These are phyloP conservation scores for Nepenthes gracilis DNA, from an alignment of 148 eudicot genomes.

Conservation along the genomic window DNA sequence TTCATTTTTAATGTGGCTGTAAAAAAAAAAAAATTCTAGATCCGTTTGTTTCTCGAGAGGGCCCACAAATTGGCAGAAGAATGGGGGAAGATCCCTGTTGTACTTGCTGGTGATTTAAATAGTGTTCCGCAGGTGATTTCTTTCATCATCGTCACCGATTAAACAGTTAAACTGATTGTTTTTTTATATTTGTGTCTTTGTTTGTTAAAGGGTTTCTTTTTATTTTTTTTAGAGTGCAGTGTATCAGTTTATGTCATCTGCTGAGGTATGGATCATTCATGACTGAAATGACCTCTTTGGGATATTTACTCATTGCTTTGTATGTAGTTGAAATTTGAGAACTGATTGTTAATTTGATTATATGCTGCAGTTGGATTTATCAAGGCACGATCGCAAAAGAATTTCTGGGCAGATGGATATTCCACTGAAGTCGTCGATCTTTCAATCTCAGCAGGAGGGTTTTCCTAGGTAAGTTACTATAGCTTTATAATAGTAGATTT, in stretches of 20 bases:
- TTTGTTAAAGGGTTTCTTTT: slow-evolving; percentile 4
- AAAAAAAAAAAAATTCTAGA: slow-evolving; percentile 16
- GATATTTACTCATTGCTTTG: background rate
- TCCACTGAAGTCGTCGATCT: slow-evolving; percentile 7
- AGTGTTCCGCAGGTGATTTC: slow-evolving; percentile 44
- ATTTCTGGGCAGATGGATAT: slow-evolving; percentile 32
- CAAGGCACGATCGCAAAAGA: slow-evolving; percentile 32
- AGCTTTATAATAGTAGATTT: too few species aligned
- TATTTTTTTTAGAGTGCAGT: slow-evolving; percentile 48
- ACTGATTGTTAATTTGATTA: background rate
- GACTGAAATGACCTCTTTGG: background rate
- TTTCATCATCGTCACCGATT: background rate
- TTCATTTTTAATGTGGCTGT: background rate
- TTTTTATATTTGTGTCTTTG: slow-evolving; percentile 1
- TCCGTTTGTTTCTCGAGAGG: slow-evolving; percentile 52
- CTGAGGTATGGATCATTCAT: slow-evolving; percentile 32
- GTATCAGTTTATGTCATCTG: slow-evolving; percentile 47
- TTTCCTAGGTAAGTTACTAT: slow-evolving; percentile 19
- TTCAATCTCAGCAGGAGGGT: slow-evolving; percentile 10
- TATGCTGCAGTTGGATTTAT: slow-evolving; percentile 48
- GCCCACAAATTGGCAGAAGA: slow-evolving; percentile 44
- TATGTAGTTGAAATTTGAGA: background rate
- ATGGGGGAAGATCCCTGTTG: slow-evolving; percentile 60
- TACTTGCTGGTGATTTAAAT: slow-evolving; percentile 74
- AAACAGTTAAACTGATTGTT: background rate